A percentile compares a stretch with the other conserved stretches of the same genome.
Conservation (phyloP, 805 yeast species). For the Babjeviella inositovora region DNA sequence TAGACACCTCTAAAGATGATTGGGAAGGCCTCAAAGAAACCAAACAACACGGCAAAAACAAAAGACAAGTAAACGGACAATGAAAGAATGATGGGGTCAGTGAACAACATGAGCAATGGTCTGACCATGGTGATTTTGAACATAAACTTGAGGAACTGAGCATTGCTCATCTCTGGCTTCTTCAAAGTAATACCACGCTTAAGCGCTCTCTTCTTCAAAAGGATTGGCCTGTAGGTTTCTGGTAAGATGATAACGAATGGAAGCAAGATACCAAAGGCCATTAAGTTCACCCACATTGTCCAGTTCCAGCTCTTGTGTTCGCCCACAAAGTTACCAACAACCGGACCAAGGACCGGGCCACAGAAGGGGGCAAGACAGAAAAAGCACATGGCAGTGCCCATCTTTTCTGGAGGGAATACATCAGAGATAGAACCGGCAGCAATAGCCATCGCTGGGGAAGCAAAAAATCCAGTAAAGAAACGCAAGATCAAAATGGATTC, state of each 20-base stretch:
- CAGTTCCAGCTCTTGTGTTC: slow-evolving; percentile 46
- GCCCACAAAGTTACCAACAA: slow-evolving; percentile 59
- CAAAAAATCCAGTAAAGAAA: slow-evolving; percentile 59
- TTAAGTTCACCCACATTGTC: slow-evolving; percentile 57
- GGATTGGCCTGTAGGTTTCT: slow-evolving; percentile 60
- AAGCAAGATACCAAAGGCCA: slow-evolving; percentile 41
- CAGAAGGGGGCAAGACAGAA: slow-evolving; percentile 68
- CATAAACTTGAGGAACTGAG: slow-evolving; percentile 23
- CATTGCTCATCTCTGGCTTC: slow-evolving; percentile 12
- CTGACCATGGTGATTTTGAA: slow-evolving; percentile 34
- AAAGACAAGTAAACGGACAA: slow-evolving; percentile 60
- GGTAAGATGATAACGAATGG: slow-evolving; percentile 32
- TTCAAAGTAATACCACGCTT: slow-evolving; percentile 38
- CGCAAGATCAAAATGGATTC: slow-evolving; percentile 49
- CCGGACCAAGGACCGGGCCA: slow-evolving; percentile 70
- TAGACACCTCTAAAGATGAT: slow-evolving; percentile 56
- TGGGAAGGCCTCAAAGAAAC: slow-evolving; percentile 70
- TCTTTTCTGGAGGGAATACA: slow-evolving; percentile 49
- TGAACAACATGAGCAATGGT: slow-evolving; percentile 52
- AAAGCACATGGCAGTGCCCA: slow-evolving; percentile 63
- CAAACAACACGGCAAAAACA: slow-evolving; percentile 63
- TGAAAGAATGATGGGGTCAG: slow-evolving; percentile 51
- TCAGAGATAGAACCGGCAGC: slow-evolving; percentile 79
- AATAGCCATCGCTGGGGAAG: slow-evolving; percentile 72
- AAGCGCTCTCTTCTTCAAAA: slow-evolving; percentile 42